phyloP scores from a whole-genome alignment of 2,329 filamentous ascomycete genomes.

The Bipolaris oryzae region DNA sequence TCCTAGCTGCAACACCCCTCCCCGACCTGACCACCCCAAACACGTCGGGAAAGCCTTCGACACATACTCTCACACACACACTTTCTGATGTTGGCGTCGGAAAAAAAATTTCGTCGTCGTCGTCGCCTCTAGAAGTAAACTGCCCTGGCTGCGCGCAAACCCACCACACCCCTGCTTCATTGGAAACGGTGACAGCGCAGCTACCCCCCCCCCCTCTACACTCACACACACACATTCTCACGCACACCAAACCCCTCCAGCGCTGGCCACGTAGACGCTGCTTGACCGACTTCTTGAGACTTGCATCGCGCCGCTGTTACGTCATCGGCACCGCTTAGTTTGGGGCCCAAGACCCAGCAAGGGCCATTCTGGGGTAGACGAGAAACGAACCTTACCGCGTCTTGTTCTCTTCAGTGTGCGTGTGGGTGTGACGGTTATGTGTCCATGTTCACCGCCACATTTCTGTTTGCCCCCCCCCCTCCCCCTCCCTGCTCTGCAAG shows the following conservation, averaged over 20 bases:
- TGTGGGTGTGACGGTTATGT: neutral
- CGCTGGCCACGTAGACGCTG: constrained; percentile 33
- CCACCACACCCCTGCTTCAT: neutral
- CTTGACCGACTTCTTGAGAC: constrained; percentile 30
- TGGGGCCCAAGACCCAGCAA: neutral
- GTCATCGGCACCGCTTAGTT: constrained; percentile 24
- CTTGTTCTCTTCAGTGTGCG: neutral
- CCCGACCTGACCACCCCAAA: neutral
- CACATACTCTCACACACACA: neutral
- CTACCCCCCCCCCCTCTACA: too few relatives aligned
- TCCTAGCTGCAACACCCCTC: neutral
- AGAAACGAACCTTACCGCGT: neutral
- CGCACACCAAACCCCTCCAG: constrained; percentile 2
- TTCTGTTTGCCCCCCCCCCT: neutral
- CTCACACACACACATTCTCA: too few relatives aligned
- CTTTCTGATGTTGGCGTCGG: neutral
- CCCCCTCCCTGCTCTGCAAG: neutral
- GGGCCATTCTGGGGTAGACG: constrained; percentile 28
- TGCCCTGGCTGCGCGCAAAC: neutral
- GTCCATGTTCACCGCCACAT: neutral
- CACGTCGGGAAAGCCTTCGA: neutral
- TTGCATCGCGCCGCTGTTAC: constrained; percentile 26
- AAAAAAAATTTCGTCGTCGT: neutral
- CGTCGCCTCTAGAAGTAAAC: too few relatives aligned
- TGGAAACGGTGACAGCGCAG: constrained; percentile 24